A percentile compares a stretch with the other conserved stretches of the same genome.
These are phyloP conservation scores for Alternaria rosae DNA, from an alignment of 2,329 filamentous ascomycete genomes.

Conservation along the genomic window DNA sequence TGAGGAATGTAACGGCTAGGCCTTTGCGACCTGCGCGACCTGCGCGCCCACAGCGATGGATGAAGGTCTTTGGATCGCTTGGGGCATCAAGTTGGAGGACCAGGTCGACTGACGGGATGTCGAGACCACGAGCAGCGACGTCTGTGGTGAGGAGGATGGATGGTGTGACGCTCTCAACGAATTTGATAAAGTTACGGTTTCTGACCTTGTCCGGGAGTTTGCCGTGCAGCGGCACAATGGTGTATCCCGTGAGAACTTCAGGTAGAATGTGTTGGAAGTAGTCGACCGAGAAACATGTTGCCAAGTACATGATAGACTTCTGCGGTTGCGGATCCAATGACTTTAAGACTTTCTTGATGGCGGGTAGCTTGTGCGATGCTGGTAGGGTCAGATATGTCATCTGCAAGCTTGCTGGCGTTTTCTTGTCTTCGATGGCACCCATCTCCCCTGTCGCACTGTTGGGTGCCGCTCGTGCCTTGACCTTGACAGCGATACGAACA, in stretches of 20 bases:
- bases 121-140: slow-evolving; percentile 86
- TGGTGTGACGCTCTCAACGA: slow-evolving; percentile 75
- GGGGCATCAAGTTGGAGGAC: slow-evolving; percentile 88
- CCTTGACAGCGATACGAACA: slow-evolving; percentile 92
- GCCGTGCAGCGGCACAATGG: slow-evolving; percentile 83
- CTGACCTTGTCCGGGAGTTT: slow-evolving; percentile 90
- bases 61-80: slow-evolving; percentile 85
- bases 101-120: slow-evolving; percentile 90
- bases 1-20: slow-evolving; percentile 83
- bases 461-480: slow-evolving; percentile 63
- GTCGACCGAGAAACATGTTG: slow-evolving; percentile 92
- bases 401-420: slow-evolving; percentile 89
- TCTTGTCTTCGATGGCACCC: slow-evolving; percentile 79
- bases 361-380: slow-evolving; percentile 80
- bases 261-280: slow-evolving; percentile 88
- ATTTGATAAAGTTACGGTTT: slow-evolving; percentile 84
- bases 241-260: slow-evolving; percentile 72
- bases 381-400: slow-evolving; percentile 83
- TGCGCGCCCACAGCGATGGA: slow-evolving; percentile 70
- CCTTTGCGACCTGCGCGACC: slow-evolving; percentile 74
- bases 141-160: slow-evolving; percentile 91
- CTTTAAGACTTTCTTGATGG: slow-evolving; percentile 73
- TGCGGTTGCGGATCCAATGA: slow-evolving; percentile 76
- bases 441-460: slow-evolving; percentile 51
- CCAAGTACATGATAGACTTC: slow-evolving; percentile 89